Base-by-base conservation (phyloP, 176 grass and related monocot species). In the Elaeis guineensis region DNA sequence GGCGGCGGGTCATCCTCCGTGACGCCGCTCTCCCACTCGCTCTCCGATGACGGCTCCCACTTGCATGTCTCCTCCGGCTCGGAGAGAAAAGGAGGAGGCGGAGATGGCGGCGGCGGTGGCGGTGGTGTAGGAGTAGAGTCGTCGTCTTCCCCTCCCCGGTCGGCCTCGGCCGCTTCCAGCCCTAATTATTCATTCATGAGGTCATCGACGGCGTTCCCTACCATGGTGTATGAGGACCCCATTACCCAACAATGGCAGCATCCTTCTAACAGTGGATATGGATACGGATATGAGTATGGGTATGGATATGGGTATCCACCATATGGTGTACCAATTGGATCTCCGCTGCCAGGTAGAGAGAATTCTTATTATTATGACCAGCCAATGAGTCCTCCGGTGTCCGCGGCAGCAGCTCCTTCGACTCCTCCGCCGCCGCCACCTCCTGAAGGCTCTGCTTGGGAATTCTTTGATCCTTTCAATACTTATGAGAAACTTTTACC, bases 391-490 rank as follows among this genome's bases (percentile, higher is more conserved):
- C 35, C 35, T 44, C 35, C 35, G 2, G 35, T 9, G 35, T 44
- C 35, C 0, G 35, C 25, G 57, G 58, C 74, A 23, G 73, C 70
- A 3, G 72, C 72, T 6, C 81, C 84, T 49, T 15, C 17, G 2
- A 63, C 59, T 53, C 58, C 70, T 17, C 87, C 93, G 16, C 57
- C 74, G 4, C 61, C 69, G 50, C 58, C 74, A 11, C 30, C 52
- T 1, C 75, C 55, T 22, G 84, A 92, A 23, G 61, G 25, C 20
- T 84, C 88, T 54, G 20, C 30, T 39, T 98, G 82, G 88, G 87
- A 86, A 4, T 98, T 89, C 67, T 62, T 98, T 24, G 74, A 98
- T 72, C 82, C 85, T 0, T 98, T 98, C 75, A 52, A 49, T 17
- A 25, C 69, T 17, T 89, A 85, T 28, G 88, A 93, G 14, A 66